A percentile compares a stretch with the other conserved stretches of the same genome.
These are phyloP conservation scores for Yamadazyma triangularis DNA, from an alignment of 1,139 yeast species.

Conservation along the genomic window DNA sequence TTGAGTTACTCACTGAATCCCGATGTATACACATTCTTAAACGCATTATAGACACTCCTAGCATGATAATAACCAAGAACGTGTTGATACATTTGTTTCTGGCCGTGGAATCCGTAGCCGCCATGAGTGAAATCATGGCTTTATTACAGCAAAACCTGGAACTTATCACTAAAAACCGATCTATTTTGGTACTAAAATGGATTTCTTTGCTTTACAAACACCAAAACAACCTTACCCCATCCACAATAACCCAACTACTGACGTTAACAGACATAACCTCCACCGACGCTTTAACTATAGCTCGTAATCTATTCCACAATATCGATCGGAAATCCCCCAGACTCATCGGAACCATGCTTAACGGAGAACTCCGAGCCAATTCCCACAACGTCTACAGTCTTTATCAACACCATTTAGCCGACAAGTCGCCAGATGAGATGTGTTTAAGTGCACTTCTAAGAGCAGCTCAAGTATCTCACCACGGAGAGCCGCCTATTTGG, in stretches of 20 bases:
- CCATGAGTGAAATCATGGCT: slow-evolving; percentile 17
- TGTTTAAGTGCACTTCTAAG: slow-evolving; percentile 42
- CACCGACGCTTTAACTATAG: slow-evolving; percentile 8
- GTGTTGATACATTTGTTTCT: slow-evolving; percentile 22
- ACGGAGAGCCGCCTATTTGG: slow-evolving; percentile 14
- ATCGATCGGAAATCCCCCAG: slow-evolving; percentile 20
- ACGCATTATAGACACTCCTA: slow-evolving; percentile 20
- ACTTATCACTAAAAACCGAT: slow-evolving; percentile 3
- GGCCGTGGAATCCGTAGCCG: slow-evolving; percentile 20
- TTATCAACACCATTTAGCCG: slow-evolving; percentile 23
- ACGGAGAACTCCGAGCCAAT: slow-evolving; percentile 41
- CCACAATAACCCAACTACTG: neutral
- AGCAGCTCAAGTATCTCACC: slow-evolving; percentile 21
- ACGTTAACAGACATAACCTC: neutral
- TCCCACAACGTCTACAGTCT: slow-evolving; percentile 32
- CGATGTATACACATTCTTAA: slow-evolving; percentile 24
- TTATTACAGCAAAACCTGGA: slow-evolving; percentile 3
- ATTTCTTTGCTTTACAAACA: slow-evolving; percentile 19
- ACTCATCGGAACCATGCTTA: slow-evolving; percentile 32
- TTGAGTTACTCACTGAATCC: slow-evolving; percentile 28
- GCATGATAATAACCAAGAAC: slow-evolving; percentile 27
- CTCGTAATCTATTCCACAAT: slow-evolving; percentile 19
- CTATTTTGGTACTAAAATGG: slow-evolving; percentile 25
- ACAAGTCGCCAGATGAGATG: slow-evolving; percentile 27
- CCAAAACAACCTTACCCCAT: neutral